A percentile compares a stretch with the other conserved stretches of the same genome.
Evolutionary conservation across 768 basidiomycete species (phyloP).

Genomic region (Chlorophyllum brunneum): DNA sequence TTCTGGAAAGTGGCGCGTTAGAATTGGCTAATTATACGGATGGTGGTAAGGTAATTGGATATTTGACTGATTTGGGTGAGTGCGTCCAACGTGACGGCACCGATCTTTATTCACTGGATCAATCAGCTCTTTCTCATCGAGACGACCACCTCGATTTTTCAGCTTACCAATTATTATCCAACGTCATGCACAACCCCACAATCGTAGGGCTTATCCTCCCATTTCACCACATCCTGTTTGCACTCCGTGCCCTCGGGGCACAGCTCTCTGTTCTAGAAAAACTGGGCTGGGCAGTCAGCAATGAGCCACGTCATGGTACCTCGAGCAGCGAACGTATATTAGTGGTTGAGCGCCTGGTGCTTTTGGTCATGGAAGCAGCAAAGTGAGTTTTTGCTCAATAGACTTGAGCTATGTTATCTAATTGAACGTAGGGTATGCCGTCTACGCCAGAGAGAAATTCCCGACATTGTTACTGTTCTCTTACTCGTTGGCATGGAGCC

Average conservation of each 20-base stretch:
- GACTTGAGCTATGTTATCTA: neutral
- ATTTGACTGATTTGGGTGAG: conserved; percentile 1
- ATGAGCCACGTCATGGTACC: conserved; percentile 11
- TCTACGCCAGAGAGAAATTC: conserved; percentile 35
- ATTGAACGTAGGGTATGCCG: conserved; percentile 27
- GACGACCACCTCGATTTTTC: neutral
- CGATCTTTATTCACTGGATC: neutral
- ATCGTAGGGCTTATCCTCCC: neutral
- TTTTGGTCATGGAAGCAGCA: conserved; percentile 38
- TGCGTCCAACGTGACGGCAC: neutral
- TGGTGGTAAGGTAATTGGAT: neutral
- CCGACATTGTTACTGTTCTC: conserved; percentile 46
- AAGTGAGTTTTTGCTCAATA: conserved; percentile 32
- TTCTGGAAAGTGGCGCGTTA: conserved; percentile 3
- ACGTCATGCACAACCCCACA: conserved; percentile 9
- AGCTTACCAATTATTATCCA: conserved; percentile 14
- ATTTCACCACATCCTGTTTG: conserved; percentile 29
- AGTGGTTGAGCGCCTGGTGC: conserved; percentile 37
- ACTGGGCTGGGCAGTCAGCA: conserved; percentile 27
- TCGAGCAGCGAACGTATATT: conserved; percentile 22
- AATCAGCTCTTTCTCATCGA: neutral
- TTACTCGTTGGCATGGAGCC: conserved; percentile 56
- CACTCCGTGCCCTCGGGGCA: conserved; percentile 44
- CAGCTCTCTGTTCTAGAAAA: conserved; percentile 28
- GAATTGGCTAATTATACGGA: conserved; percentile 11